Percentiles rank a stretch among this genome's conserved stretches.
Conservation (phyloP, 2,329 filamentous ascomycete species). For the Aspergillus uvarum region DNA sequence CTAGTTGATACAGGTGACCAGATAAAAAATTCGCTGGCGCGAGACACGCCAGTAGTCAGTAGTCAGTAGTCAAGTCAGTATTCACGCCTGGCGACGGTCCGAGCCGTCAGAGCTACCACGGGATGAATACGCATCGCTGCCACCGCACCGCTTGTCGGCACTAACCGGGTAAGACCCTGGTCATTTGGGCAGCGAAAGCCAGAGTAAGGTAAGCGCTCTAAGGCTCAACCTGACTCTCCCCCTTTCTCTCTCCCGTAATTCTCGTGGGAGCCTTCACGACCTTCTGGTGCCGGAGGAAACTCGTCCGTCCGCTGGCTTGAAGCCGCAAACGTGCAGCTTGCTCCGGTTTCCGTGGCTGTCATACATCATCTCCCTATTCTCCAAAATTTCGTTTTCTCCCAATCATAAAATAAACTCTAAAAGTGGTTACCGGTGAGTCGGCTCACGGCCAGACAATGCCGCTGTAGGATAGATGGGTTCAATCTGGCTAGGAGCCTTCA, state of each 20-base stretch:
- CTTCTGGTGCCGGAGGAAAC: not conserved
- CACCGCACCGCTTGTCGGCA: slow-evolving; percentile 20
- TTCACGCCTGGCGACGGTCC: slow-evolving; percentile 25
- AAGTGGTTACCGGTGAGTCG: not conserved
- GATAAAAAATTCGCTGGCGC: slow-evolving; percentile 14
- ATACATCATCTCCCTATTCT: not conserved
- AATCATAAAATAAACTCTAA: not conserved
- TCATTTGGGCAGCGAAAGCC: slow-evolving; percentile 32
- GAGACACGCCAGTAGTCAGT: slow-evolving; percentile 14
- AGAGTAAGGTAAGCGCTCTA: slow-evolving; percentile 10
- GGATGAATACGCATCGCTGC: slow-evolving; percentile 5
- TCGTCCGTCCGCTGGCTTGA: not conserved
- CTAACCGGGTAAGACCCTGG: slow-evolving; percentile 19
- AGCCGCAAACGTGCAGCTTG: not conserved
- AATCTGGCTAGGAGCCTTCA: slow-evolving; percentile 13
- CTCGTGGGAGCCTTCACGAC: slow-evolving; percentile 2
- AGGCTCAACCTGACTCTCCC: slow-evolving; percentile 9
- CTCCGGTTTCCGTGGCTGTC: slow-evolving; percentile 8
- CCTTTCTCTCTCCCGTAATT: not conserved
- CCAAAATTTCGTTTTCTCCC: not conserved
- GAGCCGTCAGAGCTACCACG: slow-evolving; percentile 28
- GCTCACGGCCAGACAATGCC: not conserved
- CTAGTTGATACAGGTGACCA: slow-evolving; percentile 16
- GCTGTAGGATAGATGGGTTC: not conserved
- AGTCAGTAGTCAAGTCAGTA: slow-evolving; percentile 7